Percentiles rank a stretch among this genome's conserved stretches.
Conservation (phyloP, 1,284 basidiomycete genomes). For the Kwoniella shivajii region DNA sequence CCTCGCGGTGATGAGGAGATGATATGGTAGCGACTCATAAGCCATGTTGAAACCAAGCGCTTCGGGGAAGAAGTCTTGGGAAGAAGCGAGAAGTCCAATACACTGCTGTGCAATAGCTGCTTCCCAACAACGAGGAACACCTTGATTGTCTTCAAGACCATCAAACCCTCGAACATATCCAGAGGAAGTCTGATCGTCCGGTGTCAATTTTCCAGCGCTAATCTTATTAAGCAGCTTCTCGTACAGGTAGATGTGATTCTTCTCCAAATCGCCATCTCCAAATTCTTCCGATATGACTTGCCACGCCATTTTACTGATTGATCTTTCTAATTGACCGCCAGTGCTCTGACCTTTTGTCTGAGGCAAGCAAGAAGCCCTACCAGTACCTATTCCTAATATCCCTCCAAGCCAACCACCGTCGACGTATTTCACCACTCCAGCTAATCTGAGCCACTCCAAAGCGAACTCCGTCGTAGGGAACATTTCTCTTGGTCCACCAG, state of each 20-base stretch:
- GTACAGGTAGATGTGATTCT: constrained; percentile 44
- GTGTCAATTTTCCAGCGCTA: constrained; percentile 3
- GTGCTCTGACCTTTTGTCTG: background rate
- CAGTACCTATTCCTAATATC: constrained; percentile 21
- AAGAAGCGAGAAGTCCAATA: constrained; percentile 32
- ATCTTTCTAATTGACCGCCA: constrained; percentile 19
- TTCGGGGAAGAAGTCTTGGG: constrained; percentile 42
- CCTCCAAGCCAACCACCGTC: constrained; percentile 40
- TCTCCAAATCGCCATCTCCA: constrained; percentile 44
- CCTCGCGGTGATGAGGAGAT: constrained; percentile 40
- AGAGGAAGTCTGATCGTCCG: constrained; percentile 10
- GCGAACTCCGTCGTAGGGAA: constrained; percentile 34
- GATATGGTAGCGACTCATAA: constrained; percentile 45
- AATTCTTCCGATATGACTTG: constrained; percentile 50
- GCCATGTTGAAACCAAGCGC: constrained; percentile 48
- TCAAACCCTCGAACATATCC: constrained; percentile 33
- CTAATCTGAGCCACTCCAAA: constrained; percentile 33
- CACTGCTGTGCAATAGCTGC: constrained; percentile 45
- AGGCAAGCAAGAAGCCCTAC: background rate
- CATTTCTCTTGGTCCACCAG: constrained; percentile 38
- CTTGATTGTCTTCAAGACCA: constrained; percentile 22
- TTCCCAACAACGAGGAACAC: constrained; percentile 38
- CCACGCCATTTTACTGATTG: constrained; percentile 39
- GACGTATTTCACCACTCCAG: constrained; percentile 44
- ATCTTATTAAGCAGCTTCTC: constrained; percentile 29